Conservation (phyloP, 495 filamentous ascomycete genomes). For the Talaromyces liani region DNA sequence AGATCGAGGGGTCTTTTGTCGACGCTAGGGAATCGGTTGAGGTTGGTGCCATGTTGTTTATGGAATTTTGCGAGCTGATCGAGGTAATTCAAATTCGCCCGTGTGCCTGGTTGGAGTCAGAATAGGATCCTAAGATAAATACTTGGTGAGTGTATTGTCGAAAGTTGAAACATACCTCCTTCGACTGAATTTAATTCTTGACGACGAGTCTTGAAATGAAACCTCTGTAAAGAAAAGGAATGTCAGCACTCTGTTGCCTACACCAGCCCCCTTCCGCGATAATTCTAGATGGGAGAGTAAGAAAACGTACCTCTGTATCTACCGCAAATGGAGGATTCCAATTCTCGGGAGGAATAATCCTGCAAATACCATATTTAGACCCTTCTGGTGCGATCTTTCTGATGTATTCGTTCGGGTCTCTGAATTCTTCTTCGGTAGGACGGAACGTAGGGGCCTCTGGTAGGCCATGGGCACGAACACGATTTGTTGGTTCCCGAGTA, state of each 20-base stretch:
- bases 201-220: constrained; percentile 93
- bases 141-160: constrained; percentile 27
- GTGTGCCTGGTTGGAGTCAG: constrained; percentile 60
- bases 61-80: constrained; percentile 95
- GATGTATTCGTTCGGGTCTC: constrained; percentile 88
- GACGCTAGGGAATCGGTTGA: constrained; percentile 90
- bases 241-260: background rate
- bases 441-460: constrained; percentile 87
- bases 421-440: constrained; percentile 90
- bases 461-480: constrained; percentile 71
- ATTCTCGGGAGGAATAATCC: constrained; percentile 85
- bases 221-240: constrained; percentile 50
- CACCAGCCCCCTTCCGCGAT: constrained; percentile 7
- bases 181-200: constrained; percentile 98
- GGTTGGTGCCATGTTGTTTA: constrained; percentile 89
- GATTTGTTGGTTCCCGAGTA: constrained; percentile 67
- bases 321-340: constrained; percentile 96
- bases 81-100: constrained; percentile 91
- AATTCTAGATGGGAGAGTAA: background rate
- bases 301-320: constrained; percentile 74
- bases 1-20: constrained; percentile 97
- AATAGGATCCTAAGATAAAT: constrained; percentile 25
- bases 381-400: constrained; percentile 82
- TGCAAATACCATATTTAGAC: constrained; percentile 79
- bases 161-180: constrained; percentile 67